phyloP scores from a whole-genome alignment of 352 stramenopile species.

The Phytophthora chlamydospora region DNA sequence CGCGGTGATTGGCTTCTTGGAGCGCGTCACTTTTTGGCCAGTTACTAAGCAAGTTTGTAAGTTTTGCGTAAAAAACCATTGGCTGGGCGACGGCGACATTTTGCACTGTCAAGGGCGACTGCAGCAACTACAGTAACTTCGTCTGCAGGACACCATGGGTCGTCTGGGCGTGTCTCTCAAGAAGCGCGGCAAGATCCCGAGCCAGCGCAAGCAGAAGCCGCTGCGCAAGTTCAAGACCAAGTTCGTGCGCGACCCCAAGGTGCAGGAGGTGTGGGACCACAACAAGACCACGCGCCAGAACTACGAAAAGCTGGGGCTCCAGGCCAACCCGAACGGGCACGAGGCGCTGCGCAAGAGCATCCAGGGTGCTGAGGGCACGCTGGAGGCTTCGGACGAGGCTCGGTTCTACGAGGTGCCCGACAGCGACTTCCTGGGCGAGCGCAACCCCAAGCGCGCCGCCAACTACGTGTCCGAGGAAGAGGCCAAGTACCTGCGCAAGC shows the following conservation, averaged over 20 bases:
- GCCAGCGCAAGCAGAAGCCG: slow-evolving; percentile 73
- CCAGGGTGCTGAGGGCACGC: slow-evolving; percentile 47
- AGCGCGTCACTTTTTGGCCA: slow-evolving; percentile 5
- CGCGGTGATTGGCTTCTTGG: slow-evolving; percentile 14
- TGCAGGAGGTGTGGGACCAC: slow-evolving; percentile 82
- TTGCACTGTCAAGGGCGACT: slow-evolving; percentile 7
- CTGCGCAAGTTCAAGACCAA: slow-evolving; percentile 76
- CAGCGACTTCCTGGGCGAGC: slow-evolving; percentile 78
- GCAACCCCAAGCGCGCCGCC: slow-evolving; percentile 67
- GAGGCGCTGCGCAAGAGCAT: slow-evolving; percentile 55
- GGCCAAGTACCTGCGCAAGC: slow-evolving; percentile 73
- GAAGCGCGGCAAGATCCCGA: slow-evolving; percentile 67
- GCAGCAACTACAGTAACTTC: not conserved
- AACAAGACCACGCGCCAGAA: slow-evolving; percentile 83
- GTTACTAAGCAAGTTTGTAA: slow-evolving; percentile 6
- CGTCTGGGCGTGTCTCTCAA: slow-evolving; percentile 66
- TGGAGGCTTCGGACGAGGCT: slow-evolving; percentile 59
- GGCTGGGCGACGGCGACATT: slow-evolving; percentile 34
- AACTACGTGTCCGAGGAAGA: slow-evolving; percentile 87
- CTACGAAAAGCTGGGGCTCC: slow-evolving; percentile 76
- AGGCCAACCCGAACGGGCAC: slow-evolving; percentile 70
- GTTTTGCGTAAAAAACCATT: slow-evolving; percentile 1
- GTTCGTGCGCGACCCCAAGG: slow-evolving; percentile 73
- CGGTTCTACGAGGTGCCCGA: slow-evolving; percentile 77
- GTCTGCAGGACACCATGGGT: slow-evolving; percentile 33